phyloP scores from a whole-genome alignment of 352 stramenopile genomes.

The Phytophthora multivora region DNA sequence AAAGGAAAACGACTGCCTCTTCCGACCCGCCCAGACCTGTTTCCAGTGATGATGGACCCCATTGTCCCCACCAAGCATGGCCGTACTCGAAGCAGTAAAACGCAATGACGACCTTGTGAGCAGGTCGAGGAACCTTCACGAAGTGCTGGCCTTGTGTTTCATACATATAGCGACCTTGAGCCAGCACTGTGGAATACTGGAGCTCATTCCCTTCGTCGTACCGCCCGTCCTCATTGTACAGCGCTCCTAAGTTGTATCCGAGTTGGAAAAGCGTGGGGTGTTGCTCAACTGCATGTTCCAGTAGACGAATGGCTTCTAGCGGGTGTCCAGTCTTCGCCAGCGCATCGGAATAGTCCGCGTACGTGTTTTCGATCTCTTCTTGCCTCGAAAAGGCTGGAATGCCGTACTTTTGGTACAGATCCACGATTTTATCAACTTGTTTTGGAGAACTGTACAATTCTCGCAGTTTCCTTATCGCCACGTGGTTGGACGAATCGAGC shows the following conservation, averaged over 20 bases:
- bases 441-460: constrained; percentile 22
- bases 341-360: constrained; percentile 50
- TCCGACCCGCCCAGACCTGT: constrained; percentile 89
- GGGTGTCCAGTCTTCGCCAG: constrained; percentile 24
- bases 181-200: constrained; percentile 39
- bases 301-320: constrained; percentile 40
- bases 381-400: constrained; percentile 15
- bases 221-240: constrained; percentile 38
- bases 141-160: constrained; percentile 29
- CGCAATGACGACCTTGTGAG: constrained; percentile 48
- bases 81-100: constrained; percentile 94
- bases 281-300: constrained; percentile 26
- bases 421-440: constrained; percentile 27
- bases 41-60: constrained; percentile 79
- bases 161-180: constrained; percentile 41
- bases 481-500: constrained; percentile 20
- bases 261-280: constrained; percentile 44
- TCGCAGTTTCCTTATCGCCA: constrained; percentile 25
- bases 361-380: constrained; percentile 38
- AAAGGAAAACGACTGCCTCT: constrained; percentile 91
- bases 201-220: constrained; percentile 35
- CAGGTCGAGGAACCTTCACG: constrained; percentile 34
- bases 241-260: constrained; percentile 58
- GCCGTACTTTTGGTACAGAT: constrained; percentile 34
- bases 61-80: constrained; percentile 89